phyloP scores from a whole-genome alignment of 1,284 basidiomycete genomes.

The Fomitiporia mediterranea region DNA sequence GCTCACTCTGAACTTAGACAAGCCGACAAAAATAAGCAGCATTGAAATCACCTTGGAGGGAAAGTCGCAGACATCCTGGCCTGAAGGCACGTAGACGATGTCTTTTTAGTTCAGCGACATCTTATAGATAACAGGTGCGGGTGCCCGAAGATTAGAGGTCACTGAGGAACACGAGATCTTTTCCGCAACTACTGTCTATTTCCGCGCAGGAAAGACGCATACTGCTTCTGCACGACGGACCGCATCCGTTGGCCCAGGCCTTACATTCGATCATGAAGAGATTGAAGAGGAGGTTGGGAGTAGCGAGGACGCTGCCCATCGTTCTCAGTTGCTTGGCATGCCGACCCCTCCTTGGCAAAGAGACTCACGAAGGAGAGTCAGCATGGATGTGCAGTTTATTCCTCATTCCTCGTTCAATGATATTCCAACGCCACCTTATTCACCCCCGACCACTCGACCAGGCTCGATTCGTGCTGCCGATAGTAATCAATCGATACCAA shows the following conservation, averaged over 20 bases:
- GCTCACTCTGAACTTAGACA: constrained; percentile 73
- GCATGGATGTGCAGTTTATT: constrained; percentile 17
- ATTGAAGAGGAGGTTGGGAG: constrained; percentile 27
- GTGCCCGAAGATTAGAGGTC: constrained; percentile 74
- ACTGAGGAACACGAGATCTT: constrained; percentile 79
- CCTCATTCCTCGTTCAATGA: constrained; percentile 5
- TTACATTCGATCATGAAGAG: constrained; percentile 35
- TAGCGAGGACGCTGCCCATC: constrained; percentile 10
- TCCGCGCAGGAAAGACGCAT: constrained; percentile 46
- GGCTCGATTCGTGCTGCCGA: constrained; percentile 1
- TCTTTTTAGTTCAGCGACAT: neutral
- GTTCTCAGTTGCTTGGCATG: constrained; percentile 7
- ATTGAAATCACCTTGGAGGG: constrained; percentile 81
- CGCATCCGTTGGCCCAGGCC: constrained; percentile 78
- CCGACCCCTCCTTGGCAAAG: constrained; percentile 18
- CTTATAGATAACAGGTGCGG: constrained; percentile 51
- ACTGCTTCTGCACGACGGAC: constrained; percentile 43
- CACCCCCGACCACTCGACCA: constrained; percentile 14
- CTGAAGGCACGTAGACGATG: constrained; percentile 63
- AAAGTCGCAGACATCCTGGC: constrained; percentile 64
- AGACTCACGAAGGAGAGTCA: constrained; percentile 12
- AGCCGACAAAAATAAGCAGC: constrained; percentile 83
- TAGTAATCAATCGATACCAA: neutral
- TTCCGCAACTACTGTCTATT: constrained; percentile 70
- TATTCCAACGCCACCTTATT: constrained; percentile 19